Evolutionary conservation across 2,329 filamentous ascomycete species (phyloP).

Genomic region (Diaporthe velutina): DNA sequence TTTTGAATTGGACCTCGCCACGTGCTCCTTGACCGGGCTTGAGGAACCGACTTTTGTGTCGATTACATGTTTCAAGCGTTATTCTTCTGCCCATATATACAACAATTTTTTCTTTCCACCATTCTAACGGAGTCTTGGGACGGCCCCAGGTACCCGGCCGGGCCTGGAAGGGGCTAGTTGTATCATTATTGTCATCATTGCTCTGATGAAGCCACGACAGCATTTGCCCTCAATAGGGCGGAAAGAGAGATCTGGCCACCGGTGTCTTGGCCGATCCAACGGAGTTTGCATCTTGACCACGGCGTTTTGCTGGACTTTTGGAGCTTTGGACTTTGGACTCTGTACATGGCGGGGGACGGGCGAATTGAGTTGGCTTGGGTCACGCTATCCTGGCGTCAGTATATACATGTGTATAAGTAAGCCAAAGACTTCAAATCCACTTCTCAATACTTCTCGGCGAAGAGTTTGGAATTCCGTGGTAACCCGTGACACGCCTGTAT

Average conservation of each 20-base stretch:
- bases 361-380: not conserved
- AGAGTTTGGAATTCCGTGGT: no score
- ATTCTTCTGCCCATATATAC: slow-evolving; percentile 6
- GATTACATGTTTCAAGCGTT: not conserved
- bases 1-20: not conserved
- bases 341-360: not conserved
- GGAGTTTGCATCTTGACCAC: slow-evolving; percentile 20
- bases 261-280: slow-evolving; percentile 13
- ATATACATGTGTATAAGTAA: slow-evolving; percentile 27
- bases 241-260: slow-evolving; percentile 6
- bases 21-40: not conserved
- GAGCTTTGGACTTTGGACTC: no score
- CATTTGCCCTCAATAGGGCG: slow-evolving; percentile 23
- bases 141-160: not conserved
- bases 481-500: no score
- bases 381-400: slow-evolving; percentile 2
- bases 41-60: not conserved
- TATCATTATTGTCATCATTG: slow-evolving; percentile 22
- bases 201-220: slow-evolving; percentile 33
- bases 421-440: not conserved
- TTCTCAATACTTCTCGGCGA: not conserved
- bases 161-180: not conserved
- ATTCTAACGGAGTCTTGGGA: not conserved
- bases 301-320: not conserved
- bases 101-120: slow-evolving; percentile 8